These are phyloP conservation scores for Euphorbia celastroides DNA, from an alignment of 441 rosid genomes.

Conservation along the genomic window DNA sequence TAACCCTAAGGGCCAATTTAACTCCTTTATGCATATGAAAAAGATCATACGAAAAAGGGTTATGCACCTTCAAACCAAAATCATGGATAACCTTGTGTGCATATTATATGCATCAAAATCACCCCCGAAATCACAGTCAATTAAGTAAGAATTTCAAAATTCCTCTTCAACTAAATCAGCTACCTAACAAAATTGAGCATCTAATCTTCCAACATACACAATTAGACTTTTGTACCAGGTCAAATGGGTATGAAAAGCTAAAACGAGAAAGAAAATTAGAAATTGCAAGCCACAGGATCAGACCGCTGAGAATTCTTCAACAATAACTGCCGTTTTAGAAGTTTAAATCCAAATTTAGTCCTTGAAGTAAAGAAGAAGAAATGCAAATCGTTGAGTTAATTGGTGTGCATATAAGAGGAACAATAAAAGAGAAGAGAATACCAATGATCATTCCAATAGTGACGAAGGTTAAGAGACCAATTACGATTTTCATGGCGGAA, in stretches of 20 bases:
- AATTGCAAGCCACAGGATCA: neutral
- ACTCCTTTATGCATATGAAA: neutral
- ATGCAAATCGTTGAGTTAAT: neutral
- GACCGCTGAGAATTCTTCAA: neutral
- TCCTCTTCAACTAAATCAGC: neutral
- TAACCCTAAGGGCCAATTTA: neutral
- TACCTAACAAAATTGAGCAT: neutral
- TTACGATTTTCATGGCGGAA: constrained; percentile 59
- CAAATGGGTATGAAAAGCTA: neutral
- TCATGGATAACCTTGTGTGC: neutral
- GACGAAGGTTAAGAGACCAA: constrained; percentile 81
- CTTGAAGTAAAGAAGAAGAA: neutral
- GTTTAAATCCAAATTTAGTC: neutral
- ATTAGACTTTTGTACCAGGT: neutral
- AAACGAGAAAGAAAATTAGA: neutral
- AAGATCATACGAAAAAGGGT: neutral
- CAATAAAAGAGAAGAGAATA: constrained; percentile 13
- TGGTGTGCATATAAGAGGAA: neutral
- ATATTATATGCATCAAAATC: neutral
- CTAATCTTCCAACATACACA: neutral
- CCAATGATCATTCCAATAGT: constrained; percentile 92
- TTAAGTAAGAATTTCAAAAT: neutral
- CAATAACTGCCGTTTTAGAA: neutral
- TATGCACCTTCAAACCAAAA: neutral
- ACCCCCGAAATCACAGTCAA: neutral